Evolutionary conservation across 2,329 filamentous ascomycete genomes (phyloP), one percentile per base, ranked within the genome.

Genomic region (Beauveria bassiana): DNA sequence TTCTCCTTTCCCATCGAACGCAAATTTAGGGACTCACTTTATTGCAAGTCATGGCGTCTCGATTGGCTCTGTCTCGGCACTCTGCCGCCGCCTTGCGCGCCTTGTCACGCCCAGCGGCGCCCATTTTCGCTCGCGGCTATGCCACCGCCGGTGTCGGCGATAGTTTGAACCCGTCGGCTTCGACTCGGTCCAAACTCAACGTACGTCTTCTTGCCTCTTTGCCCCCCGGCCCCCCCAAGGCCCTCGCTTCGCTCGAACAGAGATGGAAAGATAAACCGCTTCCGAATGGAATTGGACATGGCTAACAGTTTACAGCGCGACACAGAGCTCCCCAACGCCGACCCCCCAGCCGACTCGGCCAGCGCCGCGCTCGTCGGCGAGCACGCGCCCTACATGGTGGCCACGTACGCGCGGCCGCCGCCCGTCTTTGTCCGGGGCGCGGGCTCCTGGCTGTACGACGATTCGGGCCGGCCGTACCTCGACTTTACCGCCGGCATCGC

Each of bases 401-500:
- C 92, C 2, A 99, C 95, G 59, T 99, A 99, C 75, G 86, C 91
- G 58, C 90, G 95, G 28, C 93, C 95, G 54, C 83, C 89, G 50
- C 91, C 92, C 2, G 90, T 98, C 71, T 97, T 99, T 74, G 86
- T 92, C 62, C 90, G 87, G 73, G 95, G 93, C 65, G 80, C 91
- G 71, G 95, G 95, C 2, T 92, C 88, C 64, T 93, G 92, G 73
- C 75, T 99, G 65, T 98, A 87, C 85, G 95, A 99, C 73, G 78
- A 93, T 14, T 2, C 34, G 34, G 43, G 92, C 97, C 77, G 90
- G 95, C 71, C 81, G 90, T 99, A 97, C 73, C 82, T 99, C 34
- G 95, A 99, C 75, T 91, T 99, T 70, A 98, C 95, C 1, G 89
- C 93, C 10, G 95, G 95, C 53, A 99, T 99, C 71, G 95, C 95